Base-by-base conservation (phyloP, 2,329 filamentous ascomycete species). In the Verticillium longisporum region DNA sequence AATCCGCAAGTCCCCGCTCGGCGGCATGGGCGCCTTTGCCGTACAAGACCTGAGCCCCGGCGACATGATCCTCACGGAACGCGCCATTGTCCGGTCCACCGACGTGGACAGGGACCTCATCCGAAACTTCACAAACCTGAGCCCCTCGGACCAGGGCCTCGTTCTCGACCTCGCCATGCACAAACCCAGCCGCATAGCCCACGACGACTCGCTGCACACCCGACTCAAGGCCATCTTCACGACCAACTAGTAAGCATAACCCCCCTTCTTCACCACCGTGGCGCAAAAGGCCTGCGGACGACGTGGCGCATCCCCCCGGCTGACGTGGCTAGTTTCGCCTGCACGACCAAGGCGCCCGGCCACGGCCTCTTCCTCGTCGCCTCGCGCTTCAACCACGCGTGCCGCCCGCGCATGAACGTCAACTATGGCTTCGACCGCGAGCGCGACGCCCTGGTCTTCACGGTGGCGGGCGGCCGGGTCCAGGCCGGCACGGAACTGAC, bases 311-410 rank as follows among this genome's bases (percentile, higher is more conserved):
- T 9, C 9, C 34, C 34, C 6, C 34, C 9, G 9, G 34, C 34
- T 36, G 13, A 36, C 34, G 9, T 36, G 34, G 66, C 63, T 55
- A 74, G 74, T 58, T 72, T 75, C 53, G 65, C 68, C 1, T 68
- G 69, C 9, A 50, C 36, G 1, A 60, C 61, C 0, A 64, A 65
- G 3, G 65, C 69, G 6, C 31, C 31, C 7, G 41, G 45, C 41
- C 77, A 74, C 0, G 76, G 74, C 1, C 63, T 85, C 2, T 85
- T 84, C 61, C 74, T 79, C 1, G 72, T 82, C 6, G 81, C 79
- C 0, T 79, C 83, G 0, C 76, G 83, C 2, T 86, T 87, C 71
- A 87, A 87, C 67, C 84, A 87, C 67, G 78, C 83, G 0, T 87
- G 84, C 66, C 62, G 65, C 1, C 73, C 76, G 0, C 68, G 65